These are phyloP conservation scores for Thymus mandschuricus DNA, from an alignment of 257 asterid species.

Conservation along the genomic window DNA sequence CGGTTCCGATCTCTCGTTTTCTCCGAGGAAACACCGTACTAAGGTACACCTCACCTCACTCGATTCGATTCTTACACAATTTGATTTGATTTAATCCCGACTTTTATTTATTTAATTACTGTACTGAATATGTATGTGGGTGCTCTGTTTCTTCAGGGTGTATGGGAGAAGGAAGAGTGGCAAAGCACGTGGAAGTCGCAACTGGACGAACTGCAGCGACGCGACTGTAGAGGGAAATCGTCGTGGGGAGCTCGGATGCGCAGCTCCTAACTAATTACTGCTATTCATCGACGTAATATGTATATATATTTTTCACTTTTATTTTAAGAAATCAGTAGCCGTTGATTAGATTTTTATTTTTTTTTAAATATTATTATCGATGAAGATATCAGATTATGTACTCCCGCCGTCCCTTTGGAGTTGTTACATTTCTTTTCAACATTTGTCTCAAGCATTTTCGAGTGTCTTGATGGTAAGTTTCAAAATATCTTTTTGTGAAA, in stretches of 20 bases:
- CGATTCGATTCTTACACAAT: background rate
- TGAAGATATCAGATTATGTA: too few species aligned
- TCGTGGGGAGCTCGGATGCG: slow-evolving; percentile 55
- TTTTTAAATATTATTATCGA: too few species aligned
- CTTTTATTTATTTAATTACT: too few species aligned
- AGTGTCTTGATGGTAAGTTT: too few species aligned
- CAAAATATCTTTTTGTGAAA: too few species aligned
- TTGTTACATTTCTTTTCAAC: too few species aligned
- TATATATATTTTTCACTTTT: background rate
- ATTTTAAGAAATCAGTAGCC: background rate
- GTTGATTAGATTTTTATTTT: background rate
- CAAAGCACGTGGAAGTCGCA: slow-evolving; percentile 49
- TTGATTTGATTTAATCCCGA: too few species aligned
- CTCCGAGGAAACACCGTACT: slow-evolving; percentile 16
- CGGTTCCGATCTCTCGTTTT: slow-evolving; percentile 27
- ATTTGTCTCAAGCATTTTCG: too few species aligned
- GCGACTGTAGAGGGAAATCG: slow-evolving; percentile 20
- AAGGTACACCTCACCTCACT: background rate
- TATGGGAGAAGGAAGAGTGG: slow-evolving; percentile 45
- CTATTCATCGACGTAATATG: background rate
- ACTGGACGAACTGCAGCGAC: slow-evolving; percentile 43
- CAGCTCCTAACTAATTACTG: too few species aligned
- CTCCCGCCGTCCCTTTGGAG: too few species aligned
- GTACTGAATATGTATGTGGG: background rate
- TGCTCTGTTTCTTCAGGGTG: background rate